Base-by-base conservation (phyloP, 2,329 filamentous ascomycete species). In the Fusarium floridanum region DNA sequence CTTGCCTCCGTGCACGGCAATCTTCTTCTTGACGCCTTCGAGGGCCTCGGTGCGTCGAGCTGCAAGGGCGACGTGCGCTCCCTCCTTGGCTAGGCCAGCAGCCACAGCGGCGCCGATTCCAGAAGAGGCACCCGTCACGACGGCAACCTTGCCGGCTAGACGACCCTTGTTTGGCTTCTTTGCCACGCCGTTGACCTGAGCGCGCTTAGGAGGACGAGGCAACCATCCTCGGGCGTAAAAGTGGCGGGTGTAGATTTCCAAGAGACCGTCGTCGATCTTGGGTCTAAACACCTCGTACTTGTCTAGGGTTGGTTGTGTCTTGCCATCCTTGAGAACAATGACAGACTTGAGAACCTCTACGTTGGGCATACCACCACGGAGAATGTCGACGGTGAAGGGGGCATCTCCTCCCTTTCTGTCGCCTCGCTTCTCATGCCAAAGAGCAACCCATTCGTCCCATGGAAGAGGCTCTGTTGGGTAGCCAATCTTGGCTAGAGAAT, bases 151-250 rank as follows among this genome's bases (percentile, higher is more conserved):
- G 14, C 92, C 93, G 43, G 87, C 88, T 4, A 95, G 84, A 4
- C 91, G 90, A 1, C 92, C 91, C 59, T 86, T 85, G 32, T 84
- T 77, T 45, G 71, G 59, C 56, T 72, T 71, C 41, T 71, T 71
- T 34, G 41, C 71, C 41, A 64, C 43, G n/a, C 76, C 75, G 53
- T 82, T 83, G 71, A 73, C 68, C 27, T 79, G 73, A 14, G 86
- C 85, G 7, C 86, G 86, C 5, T 84, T 84, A 5, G 93, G 93
- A 20, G 92, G 87, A 4, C 85, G 86, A 7, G 90, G 87, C 6
- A 96, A 86, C 94, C 94, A 96, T 53, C 94, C 94, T 81, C 94
- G 86, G 20, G 93, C 92, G 79, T 92, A 95, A 87, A 94, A 96
- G 81, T 95, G 92, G 17, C 94, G 92, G 24, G 92, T 90, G 80